Conservation (phyloP, 2,329 filamentous ascomycete species). For the Paracamarosporium sp. region DNA sequence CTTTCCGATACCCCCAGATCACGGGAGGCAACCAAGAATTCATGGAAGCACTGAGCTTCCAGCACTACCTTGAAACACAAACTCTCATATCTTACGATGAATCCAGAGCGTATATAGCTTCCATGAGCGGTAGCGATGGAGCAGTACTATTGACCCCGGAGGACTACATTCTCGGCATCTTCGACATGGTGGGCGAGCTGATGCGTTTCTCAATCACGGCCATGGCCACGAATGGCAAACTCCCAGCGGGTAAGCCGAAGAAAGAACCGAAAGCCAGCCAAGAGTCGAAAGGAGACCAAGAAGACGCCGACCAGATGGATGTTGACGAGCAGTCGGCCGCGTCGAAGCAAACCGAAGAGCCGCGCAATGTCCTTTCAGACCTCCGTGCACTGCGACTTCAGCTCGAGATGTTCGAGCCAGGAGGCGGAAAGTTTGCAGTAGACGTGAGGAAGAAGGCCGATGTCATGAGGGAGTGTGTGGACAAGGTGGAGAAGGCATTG, state of each 20-base stretch:
- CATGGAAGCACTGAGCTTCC: slow-evolving; percentile 88
- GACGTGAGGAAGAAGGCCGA: slow-evolving; percentile 81
- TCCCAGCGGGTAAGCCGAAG: slow-evolving; percentile 46
- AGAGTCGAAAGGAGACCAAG: slow-evolving; percentile 21
- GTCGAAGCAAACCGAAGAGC: slow-evolving; percentile 25
- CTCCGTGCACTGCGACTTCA: slow-evolving; percentile 77
- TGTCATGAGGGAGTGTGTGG: slow-evolving; percentile 85
- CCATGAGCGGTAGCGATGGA: slow-evolving; percentile 46
- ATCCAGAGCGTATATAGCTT: slow-evolving; percentile 51
- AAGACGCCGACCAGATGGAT: slow-evolving; percentile 41
- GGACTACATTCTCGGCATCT: slow-evolving; percentile 90
- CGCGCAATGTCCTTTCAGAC: slow-evolving; percentile 77
- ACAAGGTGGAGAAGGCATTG: slow-evolving; percentile 89
- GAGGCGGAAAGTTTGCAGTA: slow-evolving; percentile 60
- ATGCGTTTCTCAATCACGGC: slow-evolving; percentile 95
- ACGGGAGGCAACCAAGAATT: slow-evolving; percentile 88
- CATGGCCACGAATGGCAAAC: slow-evolving; percentile 74
- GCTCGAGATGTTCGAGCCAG: slow-evolving; percentile 74
- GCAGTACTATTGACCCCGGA: slow-evolving; percentile 73
- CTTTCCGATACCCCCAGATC: slow-evolving; percentile 82
- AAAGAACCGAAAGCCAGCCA: slow-evolving; percentile 47
- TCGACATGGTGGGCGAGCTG: slow-evolving; percentile 93
- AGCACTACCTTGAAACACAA: slow-evolving; percentile 83
- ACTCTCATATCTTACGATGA: slow-evolving; percentile 73
- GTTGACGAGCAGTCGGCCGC: slow-evolving; percentile 37